A percentile compares a stretch with the other conserved stretches of the same genome.
Conservation (phyloP, 129 eudicot genomes). For the Oenanthe sinensis region DNA sequence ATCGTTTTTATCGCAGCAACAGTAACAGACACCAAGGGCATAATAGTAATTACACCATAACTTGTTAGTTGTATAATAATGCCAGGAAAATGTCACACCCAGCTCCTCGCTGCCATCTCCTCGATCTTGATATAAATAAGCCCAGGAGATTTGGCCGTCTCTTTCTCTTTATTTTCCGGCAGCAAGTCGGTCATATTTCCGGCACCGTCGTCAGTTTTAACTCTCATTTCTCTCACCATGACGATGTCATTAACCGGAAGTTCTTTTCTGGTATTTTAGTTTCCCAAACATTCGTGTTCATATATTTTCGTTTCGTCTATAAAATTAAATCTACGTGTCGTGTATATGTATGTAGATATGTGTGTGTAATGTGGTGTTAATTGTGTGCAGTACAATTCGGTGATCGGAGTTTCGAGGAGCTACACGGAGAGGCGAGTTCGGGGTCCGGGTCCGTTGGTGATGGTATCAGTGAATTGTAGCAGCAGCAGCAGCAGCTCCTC, state of each 20-base stretch:
- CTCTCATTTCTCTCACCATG: background rate
- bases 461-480: slow-evolving; percentile 34
- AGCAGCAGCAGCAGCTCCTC: slow-evolving; percentile 12
- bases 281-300: no score
- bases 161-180: background rate
- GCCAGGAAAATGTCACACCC: background rate
- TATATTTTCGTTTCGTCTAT: background rate
- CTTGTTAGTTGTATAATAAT: background rate
- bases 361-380: background rate
- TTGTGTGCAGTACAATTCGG: slow-evolving; percentile 32
- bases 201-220: background rate
- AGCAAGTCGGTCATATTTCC: background rate
- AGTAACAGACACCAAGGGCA: background rate
- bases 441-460: slow-evolving; percentile 18
- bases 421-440: slow-evolving; percentile 30
- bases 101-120: slow-evolving; percentile 4
- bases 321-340: no score
- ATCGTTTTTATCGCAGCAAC: background rate
- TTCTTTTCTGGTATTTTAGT: background rate
- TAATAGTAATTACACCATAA: background rate
- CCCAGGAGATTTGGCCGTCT: background rate
- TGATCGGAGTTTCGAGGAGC: slow-evolving; percentile 36
- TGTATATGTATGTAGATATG: background rate
- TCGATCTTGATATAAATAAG: background rate
- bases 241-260: background rate